These are phyloP conservation scores for Rhododendron ferrugineum DNA, from an alignment of 148 eudicot genomes.

Conservation along the genomic window DNA sequence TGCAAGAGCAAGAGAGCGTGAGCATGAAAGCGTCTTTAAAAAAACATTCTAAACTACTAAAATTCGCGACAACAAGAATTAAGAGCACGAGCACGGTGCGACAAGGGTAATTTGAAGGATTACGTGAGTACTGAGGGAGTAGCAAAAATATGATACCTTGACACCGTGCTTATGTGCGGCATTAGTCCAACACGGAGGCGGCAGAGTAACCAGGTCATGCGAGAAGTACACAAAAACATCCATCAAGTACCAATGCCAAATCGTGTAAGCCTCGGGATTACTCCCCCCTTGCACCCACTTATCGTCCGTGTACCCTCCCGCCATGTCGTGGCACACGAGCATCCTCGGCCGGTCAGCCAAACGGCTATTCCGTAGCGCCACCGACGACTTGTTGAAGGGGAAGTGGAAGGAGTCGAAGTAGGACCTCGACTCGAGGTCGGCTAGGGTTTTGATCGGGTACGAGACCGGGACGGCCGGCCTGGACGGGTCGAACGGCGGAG, in stretches of 20 bases:
- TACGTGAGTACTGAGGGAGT: not conserved
- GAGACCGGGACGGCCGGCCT: slow-evolving; percentile 57
- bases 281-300: slow-evolving; percentile 77
- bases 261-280: slow-evolving; percentile 62
- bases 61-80: too few relatives aligned
- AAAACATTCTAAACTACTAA: too few relatives aligned
- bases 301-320: slow-evolving; percentile 82
- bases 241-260: slow-evolving; percentile 97
- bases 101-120: too few relatives aligned
- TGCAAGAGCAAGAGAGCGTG: too few relatives aligned
- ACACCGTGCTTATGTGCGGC: slow-evolving; percentile 86
- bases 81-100: too few relatives aligned
- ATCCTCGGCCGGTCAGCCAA: slow-evolving; percentile 51
- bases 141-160: slow-evolving; percentile 38
- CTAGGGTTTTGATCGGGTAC: slow-evolving; percentile 63
- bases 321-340: slow-evolving; percentile 92
- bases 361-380: slow-evolving; percentile 12
- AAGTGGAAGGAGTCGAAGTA: slow-evolving; percentile 73
- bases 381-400: slow-evolving; percentile 51
- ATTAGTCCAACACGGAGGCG: slow-evolving; percentile 92
- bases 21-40: too few relatives aligned
- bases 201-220: slow-evolving; percentile 77
- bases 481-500: slow-evolving; percentile 47
- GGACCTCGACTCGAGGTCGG: slow-evolving; percentile 59
- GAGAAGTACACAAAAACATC: slow-evolving; percentile 94